phyloP scores from a whole-genome alignment of 2,329 filamentous ascomycete genomes.

The Fusarium oligoseptatum region DNA sequence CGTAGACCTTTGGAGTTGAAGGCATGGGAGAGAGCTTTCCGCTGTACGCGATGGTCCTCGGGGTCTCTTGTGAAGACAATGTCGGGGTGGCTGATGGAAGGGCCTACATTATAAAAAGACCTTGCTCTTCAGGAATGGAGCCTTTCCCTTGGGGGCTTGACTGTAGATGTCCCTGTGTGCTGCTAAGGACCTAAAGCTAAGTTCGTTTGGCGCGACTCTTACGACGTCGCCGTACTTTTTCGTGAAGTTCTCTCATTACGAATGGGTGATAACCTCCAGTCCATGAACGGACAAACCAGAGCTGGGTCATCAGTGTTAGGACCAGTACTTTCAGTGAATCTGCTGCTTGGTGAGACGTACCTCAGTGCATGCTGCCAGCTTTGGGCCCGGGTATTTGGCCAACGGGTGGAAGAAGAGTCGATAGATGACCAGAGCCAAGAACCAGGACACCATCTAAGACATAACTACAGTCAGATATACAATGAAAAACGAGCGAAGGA shows the following conservation, averaged over 20 bases:
- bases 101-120: conserved; percentile 13
- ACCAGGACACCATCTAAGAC: background rate
- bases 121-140: conserved; percentile 19
- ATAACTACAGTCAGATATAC: background rate
- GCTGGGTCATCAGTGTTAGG: background rate
- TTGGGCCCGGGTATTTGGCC: background rate
- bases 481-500: background rate
- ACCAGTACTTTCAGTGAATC: no score
- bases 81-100: background rate
- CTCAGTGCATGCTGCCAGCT: background rate
- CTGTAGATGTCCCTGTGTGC: conserved; percentile 39
- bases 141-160: conserved; percentile 17
- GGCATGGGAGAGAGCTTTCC: conserved; percentile 20
- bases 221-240: conserved; percentile 39
- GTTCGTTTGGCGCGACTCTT: conserved; percentile 32
- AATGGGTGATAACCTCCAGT: background rate
- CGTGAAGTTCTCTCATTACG: conserved; percentile 5
- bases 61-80: conserved; percentile 19
- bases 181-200: conserved; percentile 19
- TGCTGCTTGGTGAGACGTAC: background rate
- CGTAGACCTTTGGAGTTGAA: conserved; percentile 25
- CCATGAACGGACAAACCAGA: conserved; percentile 9
- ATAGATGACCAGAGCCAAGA: background rate
- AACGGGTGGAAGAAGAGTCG: background rate
- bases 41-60: conserved; percentile 16